A percentile compares a stretch with the other conserved stretches of the same genome.
Conservation (phyloP, 805 yeast species). For the Cyberlindnera mississippiensis region DNA sequence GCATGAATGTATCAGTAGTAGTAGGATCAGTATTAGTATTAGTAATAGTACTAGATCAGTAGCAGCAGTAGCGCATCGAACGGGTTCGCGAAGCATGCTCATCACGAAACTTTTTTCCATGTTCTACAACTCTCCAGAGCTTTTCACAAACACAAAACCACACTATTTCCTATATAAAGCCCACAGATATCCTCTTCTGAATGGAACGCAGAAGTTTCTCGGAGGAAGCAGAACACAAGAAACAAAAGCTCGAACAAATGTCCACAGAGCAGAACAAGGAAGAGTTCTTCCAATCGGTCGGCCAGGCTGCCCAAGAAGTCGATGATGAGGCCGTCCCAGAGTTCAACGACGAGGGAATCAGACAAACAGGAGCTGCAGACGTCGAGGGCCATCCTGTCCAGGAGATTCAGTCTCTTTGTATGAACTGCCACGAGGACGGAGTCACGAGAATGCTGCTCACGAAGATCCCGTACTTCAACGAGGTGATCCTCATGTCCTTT, state of each 20-base stretch:
- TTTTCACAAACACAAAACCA: not conserved
- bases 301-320: constrained; percentile 51
- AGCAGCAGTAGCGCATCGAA: too few relatives aligned
- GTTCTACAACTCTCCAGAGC: constrained; percentile 4
- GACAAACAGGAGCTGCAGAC: constrained; percentile 73
- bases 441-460: constrained; percentile 80
- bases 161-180: not conserved
- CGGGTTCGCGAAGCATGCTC: too few relatives aligned
- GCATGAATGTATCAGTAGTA: too few relatives aligned
- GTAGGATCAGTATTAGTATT: too few relatives aligned
- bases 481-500: constrained; percentile 90
- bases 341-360: constrained; percentile 40
- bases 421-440: constrained; percentile 91
- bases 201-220: constrained; percentile 4
- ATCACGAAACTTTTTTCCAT: constrained; percentile 10
- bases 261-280: constrained; percentile 29
- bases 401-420: constrained; percentile 90
- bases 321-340: constrained; percentile 27
- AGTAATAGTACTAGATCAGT: too few relatives aligned
- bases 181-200: not conserved
- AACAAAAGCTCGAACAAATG: constrained; percentile 15
- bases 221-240: constrained; percentile 6
- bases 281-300: constrained; percentile 54
- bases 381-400: constrained; percentile 92
- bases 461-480: constrained; percentile 85